These are phyloP conservation scores for Claviceps digitariae DNA, from an alignment of 2,329 filamentous ascomycete species.

Conservation along the genomic window DNA sequence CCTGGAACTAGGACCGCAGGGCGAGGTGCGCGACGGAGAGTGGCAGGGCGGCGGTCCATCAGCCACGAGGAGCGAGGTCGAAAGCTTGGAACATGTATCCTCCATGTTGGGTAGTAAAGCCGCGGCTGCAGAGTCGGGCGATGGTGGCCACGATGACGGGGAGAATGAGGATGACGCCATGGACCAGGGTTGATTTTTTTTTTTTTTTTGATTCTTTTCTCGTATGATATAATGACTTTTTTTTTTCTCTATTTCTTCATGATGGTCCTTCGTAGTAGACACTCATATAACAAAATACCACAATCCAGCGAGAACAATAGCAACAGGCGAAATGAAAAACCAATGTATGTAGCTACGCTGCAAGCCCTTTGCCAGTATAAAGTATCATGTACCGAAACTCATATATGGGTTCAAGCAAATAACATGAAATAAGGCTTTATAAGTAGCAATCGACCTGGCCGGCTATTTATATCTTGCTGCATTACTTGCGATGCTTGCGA, in stretches of 20 bases:
- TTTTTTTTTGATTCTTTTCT: not conserved
- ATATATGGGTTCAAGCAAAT: no score
- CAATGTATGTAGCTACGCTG: no score
- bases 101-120: constrained; percentile 24
- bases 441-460: no score
- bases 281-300: no score
- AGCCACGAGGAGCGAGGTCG: constrained; percentile 39
- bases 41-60: constrained; percentile 43
- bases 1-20: constrained; percentile 47
- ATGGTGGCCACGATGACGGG: not conserved
- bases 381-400: no score
- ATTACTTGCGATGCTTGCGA: no score
- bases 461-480: no score
- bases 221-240: not conserved
- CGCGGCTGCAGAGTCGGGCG: not conserved
- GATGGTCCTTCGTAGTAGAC: no score
- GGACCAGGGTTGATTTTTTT: constrained; percentile 11
- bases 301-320: no score
- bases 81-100: constrained; percentile 39
- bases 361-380: no score
- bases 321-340: no score
- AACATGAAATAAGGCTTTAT: no score
- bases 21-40: constrained; percentile 51
- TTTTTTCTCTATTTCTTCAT: not conserved
- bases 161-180: constrained; percentile 12